These are phyloP conservation scores for Aspergillus bombycis DNA, from an alignment of 2,329 filamentous ascomycete genomes.

Conservation along the genomic window DNA sequence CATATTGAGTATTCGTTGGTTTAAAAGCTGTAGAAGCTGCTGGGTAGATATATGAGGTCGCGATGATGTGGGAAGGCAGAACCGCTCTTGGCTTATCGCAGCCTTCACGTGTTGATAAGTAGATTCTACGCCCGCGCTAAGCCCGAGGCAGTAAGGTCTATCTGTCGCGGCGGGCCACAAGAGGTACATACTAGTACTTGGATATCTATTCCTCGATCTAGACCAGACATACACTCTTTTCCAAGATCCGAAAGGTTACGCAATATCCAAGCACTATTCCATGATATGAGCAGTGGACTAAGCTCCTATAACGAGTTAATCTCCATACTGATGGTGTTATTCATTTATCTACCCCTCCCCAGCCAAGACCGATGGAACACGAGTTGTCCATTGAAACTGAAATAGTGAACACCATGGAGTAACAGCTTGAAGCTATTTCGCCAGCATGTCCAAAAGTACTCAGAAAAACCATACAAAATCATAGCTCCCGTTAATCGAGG, in stretches of 20 bases:
- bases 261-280: not conserved
- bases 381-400: not conserved
- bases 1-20: slow-evolving; percentile 11
- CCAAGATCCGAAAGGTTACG: no score
- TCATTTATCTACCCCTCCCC: not conserved
- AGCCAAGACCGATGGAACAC: not conserved
- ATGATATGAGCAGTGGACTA: not conserved
- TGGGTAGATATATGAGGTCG: not conserved
- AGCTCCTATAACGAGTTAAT: not conserved
- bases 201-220: no score
- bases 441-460: not conserved
- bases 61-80: slow-evolving; percentile 1
- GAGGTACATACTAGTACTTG: no score
- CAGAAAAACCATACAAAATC: not conserved
- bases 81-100: not conserved
- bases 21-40: not conserved
- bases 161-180: not conserved
- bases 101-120: not conserved
- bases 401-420: not conserved
- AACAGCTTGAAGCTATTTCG: not conserved
- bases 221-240: no score
- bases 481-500: not conserved
- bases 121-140: not conserved
- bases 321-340: not conserved
- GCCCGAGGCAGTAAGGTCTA: not conserved